A percentile compares a stretch with the other conserved stretches of the same genome.
phyloP scores from a whole-genome alignment of 2,329 filamentous ascomycete species.

The Lasiodiplodia sp. region DNA sequence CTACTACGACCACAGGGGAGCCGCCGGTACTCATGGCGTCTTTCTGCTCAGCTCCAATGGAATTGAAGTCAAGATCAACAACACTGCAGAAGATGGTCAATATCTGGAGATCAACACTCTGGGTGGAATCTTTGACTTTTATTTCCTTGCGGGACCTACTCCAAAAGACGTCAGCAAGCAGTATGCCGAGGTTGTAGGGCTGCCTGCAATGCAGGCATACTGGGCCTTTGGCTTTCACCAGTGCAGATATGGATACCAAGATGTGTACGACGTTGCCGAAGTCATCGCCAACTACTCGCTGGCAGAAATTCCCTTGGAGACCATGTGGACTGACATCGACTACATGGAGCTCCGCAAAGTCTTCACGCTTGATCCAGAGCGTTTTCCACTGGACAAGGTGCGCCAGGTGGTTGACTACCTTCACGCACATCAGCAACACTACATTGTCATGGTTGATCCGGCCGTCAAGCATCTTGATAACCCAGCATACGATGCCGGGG shows the following conservation, averaged over 20 bases:
- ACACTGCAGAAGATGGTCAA: constrained; percentile 64
- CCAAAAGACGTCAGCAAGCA: constrained; percentile 57
- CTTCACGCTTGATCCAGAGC: constrained; percentile 70
- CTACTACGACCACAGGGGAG: constrained; percentile 74
- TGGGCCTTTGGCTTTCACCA: constrained; percentile 62
- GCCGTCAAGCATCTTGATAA: constrained; percentile 61
- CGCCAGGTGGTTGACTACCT: constrained; percentile 71
- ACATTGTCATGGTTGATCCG: constrained; percentile 81
- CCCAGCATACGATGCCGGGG: constrained; percentile 66
- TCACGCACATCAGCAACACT: constrained; percentile 71
- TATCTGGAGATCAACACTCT: constrained; percentile 82
- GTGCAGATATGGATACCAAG: constrained; percentile 60
- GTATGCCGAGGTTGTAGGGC: constrained; percentile 59
- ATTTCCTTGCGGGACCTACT: constrained; percentile 58
- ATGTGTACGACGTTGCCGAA: constrained; percentile 70
- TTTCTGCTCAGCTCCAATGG: constrained; percentile 45
- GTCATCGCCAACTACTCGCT: constrained; percentile 72
- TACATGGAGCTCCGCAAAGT: constrained; percentile 68
- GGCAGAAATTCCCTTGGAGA: constrained; percentile 72
- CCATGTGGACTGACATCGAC: constrained; percentile 78
- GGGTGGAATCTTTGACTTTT: constrained; percentile 75
- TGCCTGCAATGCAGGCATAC: constrained; percentile 59
- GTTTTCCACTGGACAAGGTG: constrained; percentile 69
- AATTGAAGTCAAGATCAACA: constrained; percentile 79
- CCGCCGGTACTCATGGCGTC: constrained; percentile 47